Percentiles rank a stretch among this genome's conserved stretches.
These are phyloP conservation scores for Penicillium sp. DNA, from an alignment of 2,329 filamentous ascomycete species.

Conservation along the genomic window DNA sequence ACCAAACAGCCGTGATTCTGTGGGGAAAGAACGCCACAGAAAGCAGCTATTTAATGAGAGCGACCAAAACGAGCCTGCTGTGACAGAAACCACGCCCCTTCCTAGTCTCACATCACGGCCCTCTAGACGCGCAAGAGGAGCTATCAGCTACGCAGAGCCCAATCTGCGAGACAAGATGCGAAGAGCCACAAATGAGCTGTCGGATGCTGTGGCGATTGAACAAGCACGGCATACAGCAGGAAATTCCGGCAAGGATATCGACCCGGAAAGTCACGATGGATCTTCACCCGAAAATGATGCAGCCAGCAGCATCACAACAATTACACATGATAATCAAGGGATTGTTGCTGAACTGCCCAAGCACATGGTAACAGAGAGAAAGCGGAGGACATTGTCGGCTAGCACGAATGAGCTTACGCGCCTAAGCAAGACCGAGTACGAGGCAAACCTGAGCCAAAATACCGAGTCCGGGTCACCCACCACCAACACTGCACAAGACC, in stretches of 20 bases:
- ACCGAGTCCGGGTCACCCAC: background rate
- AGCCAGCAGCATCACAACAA: conserved; percentile 24
- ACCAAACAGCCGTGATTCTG: background rate
- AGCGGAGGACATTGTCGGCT: conserved; percentile 26
- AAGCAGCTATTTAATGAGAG: background rate
- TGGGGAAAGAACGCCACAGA: background rate
- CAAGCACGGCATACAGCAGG: conserved; percentile 6
- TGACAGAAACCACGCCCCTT: conserved; percentile 32
- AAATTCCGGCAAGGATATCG: conserved; percentile 10
- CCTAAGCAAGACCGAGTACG: conserved; percentile 3
- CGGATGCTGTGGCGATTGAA: conserved; percentile 61
- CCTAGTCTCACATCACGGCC: conserved; percentile 46
- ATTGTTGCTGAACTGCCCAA: conserved; percentile 17
- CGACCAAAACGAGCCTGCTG: conserved; percentile 25
- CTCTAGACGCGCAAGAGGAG: conserved; percentile 62
- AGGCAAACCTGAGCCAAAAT: background rate
- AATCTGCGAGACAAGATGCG: conserved; percentile 81
- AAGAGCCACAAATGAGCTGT: conserved; percentile 69
- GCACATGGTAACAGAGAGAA: conserved; percentile 27
- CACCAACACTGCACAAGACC: too few relatives aligned
- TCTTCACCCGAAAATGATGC: conserved; percentile 35
- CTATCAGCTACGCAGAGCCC: conserved; percentile 78
- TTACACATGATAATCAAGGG: conserved; percentile 11
- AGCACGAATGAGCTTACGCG: conserved; percentile 8
- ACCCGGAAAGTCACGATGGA: background rate